Evolutionary conservation across 768 basidiomycete genomes (phyloP).

Genomic region (Auriscalpium orientale): DNA sequence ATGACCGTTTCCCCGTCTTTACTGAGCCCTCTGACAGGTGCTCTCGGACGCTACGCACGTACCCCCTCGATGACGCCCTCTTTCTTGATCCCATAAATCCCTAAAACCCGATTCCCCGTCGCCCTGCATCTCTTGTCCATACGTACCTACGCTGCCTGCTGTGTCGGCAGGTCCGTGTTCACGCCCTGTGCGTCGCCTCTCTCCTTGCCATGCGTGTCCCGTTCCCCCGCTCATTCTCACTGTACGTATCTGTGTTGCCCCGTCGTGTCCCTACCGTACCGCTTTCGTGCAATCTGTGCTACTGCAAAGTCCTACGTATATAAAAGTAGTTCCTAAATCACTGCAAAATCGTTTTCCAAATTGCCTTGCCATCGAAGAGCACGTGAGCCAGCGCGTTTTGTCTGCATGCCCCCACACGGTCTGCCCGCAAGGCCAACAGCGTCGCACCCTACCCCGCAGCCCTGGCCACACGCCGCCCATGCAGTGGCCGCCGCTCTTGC

Average conservation of each 20-base stretch:
- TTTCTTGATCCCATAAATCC: slow-evolving; percentile 7
- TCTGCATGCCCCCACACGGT: not conserved
- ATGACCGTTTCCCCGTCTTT: not conserved
- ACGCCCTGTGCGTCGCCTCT: slow-evolving; percentile 1
- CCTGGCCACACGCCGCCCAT: slow-evolving; percentile 14
- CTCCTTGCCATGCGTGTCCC: slow-evolving; percentile 11
- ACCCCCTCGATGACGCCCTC: not conserved
- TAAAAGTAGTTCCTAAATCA: slow-evolving; percentile 5
- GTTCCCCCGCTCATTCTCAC: not conserved
- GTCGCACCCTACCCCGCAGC: not conserved
- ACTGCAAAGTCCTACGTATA: slow-evolving; percentile 11
- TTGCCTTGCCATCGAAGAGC: not conserved
- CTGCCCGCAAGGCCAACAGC: not conserved
- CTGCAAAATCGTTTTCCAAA: not conserved
- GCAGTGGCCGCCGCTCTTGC: slow-evolving; percentile 19
- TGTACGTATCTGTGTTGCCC: slow-evolving; percentile 13
- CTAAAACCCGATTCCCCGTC: not conserved
- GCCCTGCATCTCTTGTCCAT: not conserved
- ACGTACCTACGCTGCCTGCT: slow-evolving; percentile 1
- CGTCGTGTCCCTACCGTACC: slow-evolving; percentile 14
- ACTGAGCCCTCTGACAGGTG: not conserved
- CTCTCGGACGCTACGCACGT: not conserved
- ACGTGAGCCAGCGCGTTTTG: not conserved
- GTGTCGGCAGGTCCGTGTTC: not conserved
- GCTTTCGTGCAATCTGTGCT: slow-evolving; percentile 16